Percentiles rank a stretch among this genome's conserved stretches.
phyloP scores from a whole-genome alignment of 169 alveolate genomes.

The Eimeria praecox region DNA sequence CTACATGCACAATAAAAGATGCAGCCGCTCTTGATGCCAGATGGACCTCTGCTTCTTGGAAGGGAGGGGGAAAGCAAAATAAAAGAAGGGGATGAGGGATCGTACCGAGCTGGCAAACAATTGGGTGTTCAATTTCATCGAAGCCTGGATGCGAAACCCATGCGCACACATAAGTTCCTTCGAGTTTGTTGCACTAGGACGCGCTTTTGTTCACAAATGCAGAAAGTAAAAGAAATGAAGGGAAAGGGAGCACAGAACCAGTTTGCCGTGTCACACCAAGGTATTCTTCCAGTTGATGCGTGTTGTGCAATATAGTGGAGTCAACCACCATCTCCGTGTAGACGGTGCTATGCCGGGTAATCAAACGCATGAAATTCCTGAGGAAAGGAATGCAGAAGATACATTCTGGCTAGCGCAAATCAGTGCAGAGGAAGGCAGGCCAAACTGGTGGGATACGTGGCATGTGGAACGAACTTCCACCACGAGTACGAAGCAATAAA shows the following conservation, averaged over 20 bases:
- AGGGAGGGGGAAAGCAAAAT: neutral
- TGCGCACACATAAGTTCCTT: neutral
- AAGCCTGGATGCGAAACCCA: slow-evolving; percentile 83
- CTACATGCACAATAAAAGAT: neutral
- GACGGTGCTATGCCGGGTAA: slow-evolving; percentile 70
- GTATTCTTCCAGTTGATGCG: slow-evolving; percentile 50
- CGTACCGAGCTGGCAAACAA: slow-evolving; percentile 96
- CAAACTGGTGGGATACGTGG: neutral
- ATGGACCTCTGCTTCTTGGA: neutral
- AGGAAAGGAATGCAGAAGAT: neutral
- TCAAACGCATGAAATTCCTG: slow-evolving; percentile 77
- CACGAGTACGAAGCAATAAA: neutral
- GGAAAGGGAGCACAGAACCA: neutral
- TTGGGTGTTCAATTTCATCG: slow-evolving; percentile 89
- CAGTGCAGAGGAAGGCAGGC: slow-evolving; percentile 47
- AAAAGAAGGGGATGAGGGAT: neutral
- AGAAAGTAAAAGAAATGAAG: neutral
- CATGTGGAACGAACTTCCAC: neutral
- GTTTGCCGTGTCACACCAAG: neutral
- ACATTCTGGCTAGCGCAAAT: slow-evolving; percentile 62
- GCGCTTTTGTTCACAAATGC: neutral
- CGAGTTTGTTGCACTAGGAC: neutral
- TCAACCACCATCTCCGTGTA: slow-evolving; percentile 82
- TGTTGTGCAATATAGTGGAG: slow-evolving; percentile 71
- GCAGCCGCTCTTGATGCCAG: neutral